Conservation (phyloP, 169 alveolate species). For the Cryptosporidium felis region DNA sequence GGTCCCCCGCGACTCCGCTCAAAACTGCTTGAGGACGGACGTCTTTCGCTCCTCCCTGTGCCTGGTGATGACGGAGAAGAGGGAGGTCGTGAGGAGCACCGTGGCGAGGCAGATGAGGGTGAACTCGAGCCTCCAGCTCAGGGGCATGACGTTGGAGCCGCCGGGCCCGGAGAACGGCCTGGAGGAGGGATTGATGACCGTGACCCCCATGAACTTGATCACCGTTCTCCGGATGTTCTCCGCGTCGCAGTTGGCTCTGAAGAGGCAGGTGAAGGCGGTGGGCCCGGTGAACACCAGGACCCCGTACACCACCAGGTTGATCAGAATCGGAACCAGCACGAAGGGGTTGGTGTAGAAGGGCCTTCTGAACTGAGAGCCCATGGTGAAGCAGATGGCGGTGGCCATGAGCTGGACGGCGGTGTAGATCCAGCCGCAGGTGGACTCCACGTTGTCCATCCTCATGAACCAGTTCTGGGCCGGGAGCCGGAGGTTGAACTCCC, state of each 20-base stretch:
- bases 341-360: conserved; percentile 40
- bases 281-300: conserved; percentile 83
- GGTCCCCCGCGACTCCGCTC: neutral
- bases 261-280: conserved; percentile 82
- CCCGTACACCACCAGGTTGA: neutral
- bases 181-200: conserved; percentile 84
- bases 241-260: conserved; percentile 88
- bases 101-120: neutral
- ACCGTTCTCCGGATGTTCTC: conserved; percentile 79
- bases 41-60: conserved; percentile 47
- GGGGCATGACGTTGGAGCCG: conserved; percentile 79
- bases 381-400: conserved; percentile 44
- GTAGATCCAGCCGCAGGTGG: conserved; percentile 30
- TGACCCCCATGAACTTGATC: conserved; percentile 79
- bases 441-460: conserved; percentile 57
- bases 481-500: neutral
- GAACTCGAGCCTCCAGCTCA: conserved; percentile 61
- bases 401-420: conserved; percentile 35
- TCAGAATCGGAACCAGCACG: neutral
- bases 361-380: conserved; percentile 69
- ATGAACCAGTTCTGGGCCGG: conserved; percentile 70
- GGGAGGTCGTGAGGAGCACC: neutral
- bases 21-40: conserved; percentile 1
- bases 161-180: conserved; percentile 86
- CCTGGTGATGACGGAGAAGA: conserved; percentile 33